Evolutionary conservation across 192 early-diverging fungal genomes (phyloP).

Genomic region (Lunasporangiospora selenospora): DNA sequence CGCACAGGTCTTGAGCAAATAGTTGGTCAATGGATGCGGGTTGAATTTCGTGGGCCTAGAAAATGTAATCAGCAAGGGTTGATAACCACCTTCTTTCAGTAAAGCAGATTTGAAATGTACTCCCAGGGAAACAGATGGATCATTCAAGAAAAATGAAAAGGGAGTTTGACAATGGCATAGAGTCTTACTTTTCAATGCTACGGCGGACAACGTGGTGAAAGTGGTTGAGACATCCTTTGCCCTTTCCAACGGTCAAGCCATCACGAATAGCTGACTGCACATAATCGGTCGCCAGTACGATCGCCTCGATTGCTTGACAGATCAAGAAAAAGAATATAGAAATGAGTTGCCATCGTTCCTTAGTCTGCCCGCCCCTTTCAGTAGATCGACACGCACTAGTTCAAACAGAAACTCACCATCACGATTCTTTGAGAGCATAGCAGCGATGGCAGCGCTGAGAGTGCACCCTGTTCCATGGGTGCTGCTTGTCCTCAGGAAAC

Average conservation of each 20-base stretch:
- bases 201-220: conserved; percentile 57
- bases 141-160: neutral
- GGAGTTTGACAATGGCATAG: neutral
- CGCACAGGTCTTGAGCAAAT: conserved; percentile 48
- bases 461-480: conserved; percentile 94
- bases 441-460: conserved; percentile 80
- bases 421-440: conserved; percentile 65
- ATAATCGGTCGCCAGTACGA: conserved; percentile 63
- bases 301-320: conserved; percentile 59
- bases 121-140: no score
- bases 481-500: conserved; percentile 68
- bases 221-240: conserved; percentile 82
- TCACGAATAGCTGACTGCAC: conserved; percentile 70
- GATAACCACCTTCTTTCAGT: neutral
- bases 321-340: neutral
- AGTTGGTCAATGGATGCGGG: conserved; percentile 54
- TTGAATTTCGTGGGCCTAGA: conserved; percentile 50
- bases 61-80: neutral
- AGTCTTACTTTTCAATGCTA: conserved; percentile 50
- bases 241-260: conserved; percentile 66
- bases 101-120: no score
- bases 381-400: no score
- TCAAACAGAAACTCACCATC: conserved; percentile 30
- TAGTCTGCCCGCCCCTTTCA: no score
- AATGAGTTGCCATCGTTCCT: no score